A percentile compares a stretch with the other conserved stretches of the same genome.
Evolutionary conservation across 2,329 filamentous ascomycete species (phyloP).

Genomic region (Leptographium radiaticola): DNA sequence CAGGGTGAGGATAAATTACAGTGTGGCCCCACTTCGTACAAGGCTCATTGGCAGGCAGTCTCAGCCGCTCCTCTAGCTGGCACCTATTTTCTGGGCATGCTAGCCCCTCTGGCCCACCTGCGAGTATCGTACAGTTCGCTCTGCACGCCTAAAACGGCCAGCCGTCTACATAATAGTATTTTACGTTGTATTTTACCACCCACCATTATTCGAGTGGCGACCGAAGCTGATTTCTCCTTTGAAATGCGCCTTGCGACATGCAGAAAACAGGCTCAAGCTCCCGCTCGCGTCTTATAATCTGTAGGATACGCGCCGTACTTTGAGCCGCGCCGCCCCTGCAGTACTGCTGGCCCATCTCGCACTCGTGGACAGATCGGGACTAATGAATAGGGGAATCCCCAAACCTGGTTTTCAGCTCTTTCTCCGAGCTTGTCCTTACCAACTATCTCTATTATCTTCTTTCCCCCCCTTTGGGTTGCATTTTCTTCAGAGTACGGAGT

Average conservation of each 20-base stretch:
- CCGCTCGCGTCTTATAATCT: too few relatives aligned
- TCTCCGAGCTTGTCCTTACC: too few relatives aligned
- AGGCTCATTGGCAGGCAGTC: not conserved
- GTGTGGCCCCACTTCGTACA: not conserved
- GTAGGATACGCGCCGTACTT: not conserved
- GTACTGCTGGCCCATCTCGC: not conserved
- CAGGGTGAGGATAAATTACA: not conserved
- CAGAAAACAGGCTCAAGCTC: not conserved
- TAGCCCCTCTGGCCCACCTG: not conserved
- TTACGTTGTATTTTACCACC: not conserved
- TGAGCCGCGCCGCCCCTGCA: not conserved
- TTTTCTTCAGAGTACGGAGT: too few relatives aligned
- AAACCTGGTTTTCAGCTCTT: not conserved
- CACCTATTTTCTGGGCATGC: not conserved
- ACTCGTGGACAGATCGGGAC: not conserved
- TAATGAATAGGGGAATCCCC: not conserved
- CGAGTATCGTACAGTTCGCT: not conserved
- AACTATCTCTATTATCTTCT: too few relatives aligned
- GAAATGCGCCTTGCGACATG: not conserved
- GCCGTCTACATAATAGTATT: too few relatives aligned
- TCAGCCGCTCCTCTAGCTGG: not conserved
- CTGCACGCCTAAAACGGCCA: not conserved
- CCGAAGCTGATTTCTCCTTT: not conserved
- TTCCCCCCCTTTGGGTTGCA: too few relatives aligned
- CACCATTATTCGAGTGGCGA: too few relatives aligned